Evolutionary conservation across 495 filamentous ascomycete species (phyloP), one percentile per base, ranked within the genome.

Genomic region (Amphirosellinia nigrospora): DNA sequence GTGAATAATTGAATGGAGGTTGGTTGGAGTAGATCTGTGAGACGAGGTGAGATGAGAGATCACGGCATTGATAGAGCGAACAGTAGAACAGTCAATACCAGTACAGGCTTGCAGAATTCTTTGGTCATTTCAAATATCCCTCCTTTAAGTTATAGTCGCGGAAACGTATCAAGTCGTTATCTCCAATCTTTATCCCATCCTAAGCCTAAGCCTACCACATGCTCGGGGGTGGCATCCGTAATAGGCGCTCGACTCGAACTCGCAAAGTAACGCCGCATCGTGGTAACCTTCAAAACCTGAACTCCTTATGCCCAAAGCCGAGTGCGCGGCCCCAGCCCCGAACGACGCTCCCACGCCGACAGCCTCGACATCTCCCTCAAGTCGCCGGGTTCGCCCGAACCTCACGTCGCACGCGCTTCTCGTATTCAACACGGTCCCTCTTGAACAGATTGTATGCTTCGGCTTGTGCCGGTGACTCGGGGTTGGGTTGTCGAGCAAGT

Each of bases 391-490:
- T 97, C 36, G 97, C 93, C 71, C 87, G 89, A 28, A 99, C 96
- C 43, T 97, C 90, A 50, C 92, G 89, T 77, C 88, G 90, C 28
- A 99, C 90, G 67, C 93, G 92, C 79, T 86, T 90, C 77, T 98
- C 94, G 76, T 99, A 99, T 28, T 93, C 93, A 11, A 81, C 80
- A 30, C 89, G 86, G 75, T 99, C 96, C 79, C 92, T 94, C 84
- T 97, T 97, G 79, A 93, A 98, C 41, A 98, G 87, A 75, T 97
- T 97, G 81, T 98, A 99, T 10, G 96, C 96, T 70, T 99, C 96
- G 16, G 95, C 96, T 81, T 99, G 96, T 3, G 96, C 96, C 3
- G 96, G 96, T 0, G 93, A 97, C 50, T 98, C 96, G 0, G 96
- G 96, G 77, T 99, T 99, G 96, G 96, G 74, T 98, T 94, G 75